A percentile compares a stretch with the other conserved stretches of the same genome.
Conservation (phyloP, 164 flowering plant species). For the Sextonia rubra region DNA sequence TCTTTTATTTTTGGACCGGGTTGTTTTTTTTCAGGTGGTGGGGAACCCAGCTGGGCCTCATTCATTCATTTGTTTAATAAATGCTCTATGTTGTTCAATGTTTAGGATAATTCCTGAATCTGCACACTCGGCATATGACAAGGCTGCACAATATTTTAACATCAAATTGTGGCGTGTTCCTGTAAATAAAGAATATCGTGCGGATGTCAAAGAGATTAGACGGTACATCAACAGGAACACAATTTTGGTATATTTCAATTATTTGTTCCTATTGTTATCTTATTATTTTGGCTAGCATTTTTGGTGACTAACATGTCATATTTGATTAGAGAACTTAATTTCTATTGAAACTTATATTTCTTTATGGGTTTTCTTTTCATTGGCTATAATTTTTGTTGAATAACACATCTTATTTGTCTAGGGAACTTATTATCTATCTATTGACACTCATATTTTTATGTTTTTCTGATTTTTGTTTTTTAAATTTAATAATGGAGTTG, state of each 20-base stretch:
- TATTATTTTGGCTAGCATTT: background rate
- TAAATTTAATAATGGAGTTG: background rate
- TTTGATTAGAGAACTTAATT: background rate
- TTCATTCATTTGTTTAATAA: constrained; percentile 3
- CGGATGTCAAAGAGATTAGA: constrained; percentile 75
- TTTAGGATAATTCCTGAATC: constrained; percentile 91
- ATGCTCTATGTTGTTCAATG: constrained; percentile 10
- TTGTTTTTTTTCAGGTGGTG: background rate
- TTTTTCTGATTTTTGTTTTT: background rate
- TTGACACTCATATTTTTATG: background rate
- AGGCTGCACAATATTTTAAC: constrained; percentile 94
- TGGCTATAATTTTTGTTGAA: background rate
- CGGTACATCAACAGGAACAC: constrained; percentile 73
- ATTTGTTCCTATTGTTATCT: background rate
- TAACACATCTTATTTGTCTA: background rate
- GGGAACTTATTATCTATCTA: background rate
- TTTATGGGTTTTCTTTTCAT: background rate
- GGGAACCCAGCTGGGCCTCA: background rate
- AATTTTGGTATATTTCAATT: constrained; percentile 48
- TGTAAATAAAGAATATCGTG: constrained; percentile 74
- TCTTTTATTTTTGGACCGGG: background rate
- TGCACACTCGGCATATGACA: constrained; percentile 98
- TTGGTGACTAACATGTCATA: background rate
- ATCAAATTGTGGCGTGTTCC: constrained; percentile 92
- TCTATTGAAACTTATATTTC: background rate